Base-by-base conservation (phyloP, 2,329 filamentous ascomycete genomes). In the Botrytis porri region DNA sequence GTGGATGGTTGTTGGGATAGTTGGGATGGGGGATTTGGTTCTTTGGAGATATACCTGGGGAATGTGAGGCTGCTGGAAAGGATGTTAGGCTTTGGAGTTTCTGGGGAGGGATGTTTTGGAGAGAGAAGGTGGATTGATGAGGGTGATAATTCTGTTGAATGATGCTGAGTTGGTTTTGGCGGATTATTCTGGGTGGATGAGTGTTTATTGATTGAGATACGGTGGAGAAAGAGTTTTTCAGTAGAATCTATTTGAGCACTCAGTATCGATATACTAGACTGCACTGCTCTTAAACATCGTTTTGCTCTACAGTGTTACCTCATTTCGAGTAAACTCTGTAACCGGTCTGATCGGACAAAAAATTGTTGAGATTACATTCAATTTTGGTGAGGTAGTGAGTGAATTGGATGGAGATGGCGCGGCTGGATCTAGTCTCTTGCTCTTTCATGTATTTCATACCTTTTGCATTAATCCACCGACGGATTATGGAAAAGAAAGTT, bases 221-320 rank as follows among this genome's bases (percentile, higher is more conserved):
- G 1, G 54, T 4, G 29, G 5, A 5, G 6, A 59, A 18, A 1
- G 32, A 10, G 7, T 14, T 35, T 37, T 4, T 25, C 10, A 25
- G 22, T 12, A 25, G 4, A 61, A 16, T 7, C 1, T 22, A 3
- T 22, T 14, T 35, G 5, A 6, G 32, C 25, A 14, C 2, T 7
- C 3, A 3, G 9, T 37, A 6, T 18, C 4, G 22, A 7, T 14
- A 25, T 6, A 4, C 5, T 16, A 2, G 1, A n/a, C 7, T 61
- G 2, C 22, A 12, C 29, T 7, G 12, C 59, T 4, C 2, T 14
- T n/a, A 5, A 8, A 61, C 0, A 4, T 60, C 37, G 12, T 12
- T 4, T 14, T 60, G 20, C n/a, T 57, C 32, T 32, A 25, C 45
- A 9, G 4, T 48, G 25, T 48, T 22, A 32, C 16, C 32, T 2